These are phyloP conservation scores for Phialophora tarda DNA, from an alignment of 2,329 filamentous ascomycete species.

Conservation along the genomic window DNA sequence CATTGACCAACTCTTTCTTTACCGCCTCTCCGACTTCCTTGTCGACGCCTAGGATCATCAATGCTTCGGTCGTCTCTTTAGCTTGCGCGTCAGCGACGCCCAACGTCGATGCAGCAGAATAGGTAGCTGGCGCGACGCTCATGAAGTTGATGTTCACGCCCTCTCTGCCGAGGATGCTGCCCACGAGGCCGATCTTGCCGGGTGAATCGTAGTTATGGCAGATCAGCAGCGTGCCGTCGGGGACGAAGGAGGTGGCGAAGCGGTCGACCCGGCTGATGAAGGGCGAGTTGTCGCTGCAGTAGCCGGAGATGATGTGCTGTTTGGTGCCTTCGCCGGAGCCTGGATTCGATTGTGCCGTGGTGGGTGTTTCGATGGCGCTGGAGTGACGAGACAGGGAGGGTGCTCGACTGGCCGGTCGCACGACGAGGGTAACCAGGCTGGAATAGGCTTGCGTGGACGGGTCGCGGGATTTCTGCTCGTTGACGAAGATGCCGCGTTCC, in stretches of 20 bases:
- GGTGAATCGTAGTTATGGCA: slow-evolving; percentile 81
- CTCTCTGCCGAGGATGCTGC: slow-evolving; percentile 69
- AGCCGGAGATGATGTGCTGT: slow-evolving; percentile 59
- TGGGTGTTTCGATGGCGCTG: slow-evolving; percentile 13
- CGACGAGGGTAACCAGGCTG: slow-evolving; percentile 72
- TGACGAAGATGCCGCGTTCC: slow-evolving; percentile 77
- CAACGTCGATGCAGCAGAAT: slow-evolving; percentile 21
- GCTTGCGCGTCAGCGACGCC: slow-evolving; percentile 35
- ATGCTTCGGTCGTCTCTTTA: slow-evolving; percentile 60
- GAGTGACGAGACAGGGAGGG: slow-evolving; percentile 44
- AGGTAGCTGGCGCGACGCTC: slow-evolving; percentile 65
- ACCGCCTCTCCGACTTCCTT: slow-evolving; percentile 65
- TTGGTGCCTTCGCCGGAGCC: slow-evolving; percentile 16
- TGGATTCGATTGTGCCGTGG: slow-evolving; percentile 8
- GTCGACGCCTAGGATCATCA: slow-evolving; percentile 82
- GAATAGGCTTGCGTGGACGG: slow-evolving; percentile 68
- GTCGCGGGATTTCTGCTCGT: slow-evolving; percentile 71
- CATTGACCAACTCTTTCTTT: slow-evolving; percentile 54
- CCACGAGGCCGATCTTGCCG: slow-evolving; percentile 82
- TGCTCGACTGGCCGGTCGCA: slow-evolving; percentile 49
- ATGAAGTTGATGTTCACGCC: slow-evolving; percentile 82
- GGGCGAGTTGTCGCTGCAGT: slow-evolving; percentile 46
- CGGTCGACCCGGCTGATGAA: slow-evolving; percentile 76
- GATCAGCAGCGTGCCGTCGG: slow-evolving; percentile 75
- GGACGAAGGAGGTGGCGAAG: slow-evolving; percentile 75